These are phyloP conservation scores for Candida qinlingensis DNA, from an alignment of 805 yeast species.

Conservation along the genomic window DNA sequence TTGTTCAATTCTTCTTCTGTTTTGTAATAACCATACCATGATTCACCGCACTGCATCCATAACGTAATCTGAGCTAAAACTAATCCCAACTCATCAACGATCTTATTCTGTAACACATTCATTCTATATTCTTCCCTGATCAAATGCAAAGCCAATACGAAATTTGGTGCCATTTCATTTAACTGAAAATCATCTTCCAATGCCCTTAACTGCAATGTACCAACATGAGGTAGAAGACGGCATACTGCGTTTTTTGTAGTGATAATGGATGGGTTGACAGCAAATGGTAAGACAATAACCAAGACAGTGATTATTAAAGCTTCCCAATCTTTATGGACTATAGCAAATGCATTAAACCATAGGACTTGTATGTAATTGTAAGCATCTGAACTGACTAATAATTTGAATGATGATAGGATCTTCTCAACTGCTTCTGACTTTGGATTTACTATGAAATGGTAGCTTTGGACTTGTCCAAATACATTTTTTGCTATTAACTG, in stretches of 20 bases:
- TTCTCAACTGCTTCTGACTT: conserved; percentile 34
- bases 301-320: conserved; percentile 49
- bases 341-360: conserved; percentile 53
- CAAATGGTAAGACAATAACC: conserved; percentile 44
- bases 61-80: conserved; percentile 56
- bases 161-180: conserved; percentile 53
- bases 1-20: conserved; percentile 33
- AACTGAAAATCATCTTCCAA: conserved; percentile 31
- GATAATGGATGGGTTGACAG: conserved; percentile 21
- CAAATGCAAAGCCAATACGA: conserved; percentile 66
- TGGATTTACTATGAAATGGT: conserved; percentile 41
- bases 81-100: conserved; percentile 39
- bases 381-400: conserved; percentile 52
- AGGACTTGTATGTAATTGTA: conserved; percentile 54
- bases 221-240: conserved; percentile 8
- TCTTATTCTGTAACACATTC: conserved; percentile 38
- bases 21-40: conserved; percentile 58
- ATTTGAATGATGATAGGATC: conserved; percentile 46
- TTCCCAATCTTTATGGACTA: conserved; percentile 52
- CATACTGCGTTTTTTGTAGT: conserved; percentile 12
- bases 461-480: conserved; percentile 14
- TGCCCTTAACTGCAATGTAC: conserved; percentile 16
- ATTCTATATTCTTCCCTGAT: conserved; percentile 70
- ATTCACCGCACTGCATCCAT: conserved; percentile 72
- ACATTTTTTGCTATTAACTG: conserved; percentile 13